Base-by-base conservation (phyloP, 2,329 filamentous ascomycete genomes). In the Epichloe uncinata region DNA sequence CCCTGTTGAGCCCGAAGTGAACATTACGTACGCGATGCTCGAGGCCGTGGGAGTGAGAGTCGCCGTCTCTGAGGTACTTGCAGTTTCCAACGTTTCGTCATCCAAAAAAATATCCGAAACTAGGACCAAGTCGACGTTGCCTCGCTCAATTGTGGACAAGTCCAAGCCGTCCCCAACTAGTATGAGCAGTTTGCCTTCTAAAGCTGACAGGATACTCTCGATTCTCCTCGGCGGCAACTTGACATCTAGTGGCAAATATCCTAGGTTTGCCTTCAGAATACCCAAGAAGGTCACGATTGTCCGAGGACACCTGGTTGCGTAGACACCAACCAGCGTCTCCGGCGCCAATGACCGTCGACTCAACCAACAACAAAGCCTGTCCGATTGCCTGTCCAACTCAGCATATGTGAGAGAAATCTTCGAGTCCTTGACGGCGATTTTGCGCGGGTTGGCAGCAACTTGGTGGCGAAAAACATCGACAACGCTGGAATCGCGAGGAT, bases 381-480 rank as follows among this genome's bases (percentile, higher is more conserved):
- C 50, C 6, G 58, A 61, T n/a, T 49, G 33, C 3, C 45, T 3
- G 33, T 58, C 53, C 1, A 61, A 48, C 16, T 60, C 42, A 2
- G 45, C 16, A 34, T 61, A 60, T 0, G 59, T 60, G 0, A 61
- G 47, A 3, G 53, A 38, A 0, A 38, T 20, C 0, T 46, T 33
- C 4, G 51, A 47, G 33, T 60, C 59, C 11, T 52, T 56, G 43
- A 60, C 54, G 2, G 59, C 59, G 2, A 53, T 13, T 2, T n/a
- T 13, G 9, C 54, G 15, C 0, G 58, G 56, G n/a, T 16, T 11
- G 1, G 40, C 45, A 6, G 42, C n/a, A 3, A 54, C 59, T 36
- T 61, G 57, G 18, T 54, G 34, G 9, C 48, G 53, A 52, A 62
- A 61, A 3, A 62, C 37, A 20, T 61, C 57, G 3, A 61, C 41